A percentile compares a stretch with the other conserved stretches of the same genome.
Conservation (phyloP, 2,329 filamentous ascomycete species). For the Trichoderma simmonsii region DNA sequence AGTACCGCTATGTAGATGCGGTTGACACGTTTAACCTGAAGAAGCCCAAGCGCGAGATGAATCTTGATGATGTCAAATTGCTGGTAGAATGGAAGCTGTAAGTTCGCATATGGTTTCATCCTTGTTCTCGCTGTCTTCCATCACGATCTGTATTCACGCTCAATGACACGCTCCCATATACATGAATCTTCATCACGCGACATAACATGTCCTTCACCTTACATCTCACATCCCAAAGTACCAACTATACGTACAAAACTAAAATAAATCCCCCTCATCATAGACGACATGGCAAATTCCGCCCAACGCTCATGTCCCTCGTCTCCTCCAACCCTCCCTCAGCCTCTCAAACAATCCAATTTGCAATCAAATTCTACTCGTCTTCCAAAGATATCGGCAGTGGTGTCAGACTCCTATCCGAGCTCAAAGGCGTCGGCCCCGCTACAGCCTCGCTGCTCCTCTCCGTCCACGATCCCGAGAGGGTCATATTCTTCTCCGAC, state of each 20-base stretch:
- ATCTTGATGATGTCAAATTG: constrained; percentile 54
- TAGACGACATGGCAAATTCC: constrained; percentile 60
- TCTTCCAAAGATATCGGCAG: constrained; percentile 39
- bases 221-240: background rate
- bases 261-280: background rate
- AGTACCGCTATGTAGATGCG: constrained; percentile 56
- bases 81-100: constrained; percentile 72
- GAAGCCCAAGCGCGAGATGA: constrained; percentile 41
- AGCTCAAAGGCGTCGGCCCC: constrained; percentile 72
- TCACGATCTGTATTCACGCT: background rate
- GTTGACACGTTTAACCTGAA: constrained; percentile 42
- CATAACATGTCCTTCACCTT: background rate
- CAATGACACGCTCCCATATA: background rate
- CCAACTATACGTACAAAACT: background rate
- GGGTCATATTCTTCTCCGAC: constrained; percentile 74
- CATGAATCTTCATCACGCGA: background rate
- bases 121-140: background rate
- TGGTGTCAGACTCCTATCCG: constrained; percentile 53
- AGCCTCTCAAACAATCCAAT: constrained; percentile 47
- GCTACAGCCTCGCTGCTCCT: constrained; percentile 75
- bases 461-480: constrained; percentile 57
- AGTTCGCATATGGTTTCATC: constrained; percentile 27
- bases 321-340: constrained; percentile 58
- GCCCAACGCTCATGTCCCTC: constrained; percentile 58
- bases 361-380: constrained; percentile 50